Evolutionary conservation across 208 protist species (phyloP).

Genomic region (Paratrypanosoma confusum): DNA sequence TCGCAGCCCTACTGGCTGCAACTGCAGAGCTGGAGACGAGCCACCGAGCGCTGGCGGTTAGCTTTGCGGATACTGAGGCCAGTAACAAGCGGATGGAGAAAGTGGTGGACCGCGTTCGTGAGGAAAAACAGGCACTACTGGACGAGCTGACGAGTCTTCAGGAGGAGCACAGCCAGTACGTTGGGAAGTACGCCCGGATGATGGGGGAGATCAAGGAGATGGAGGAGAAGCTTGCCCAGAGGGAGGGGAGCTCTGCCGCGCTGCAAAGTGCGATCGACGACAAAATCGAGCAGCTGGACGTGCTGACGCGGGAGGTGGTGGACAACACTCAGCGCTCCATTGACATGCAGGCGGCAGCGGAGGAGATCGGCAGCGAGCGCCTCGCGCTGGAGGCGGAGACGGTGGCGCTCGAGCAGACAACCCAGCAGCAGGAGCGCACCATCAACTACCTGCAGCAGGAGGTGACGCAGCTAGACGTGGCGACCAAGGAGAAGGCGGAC

Average conservation of each 20-base stretch:
- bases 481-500: constrained; percentile 10
- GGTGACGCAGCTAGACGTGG: constrained; percentile 9
- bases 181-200: constrained; percentile 1
- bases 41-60: constrained; percentile 12
- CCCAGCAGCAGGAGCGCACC: constrained; percentile 20
- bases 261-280: constrained; percentile 13
- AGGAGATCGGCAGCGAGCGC: constrained; percentile 14
- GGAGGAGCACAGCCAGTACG: constrained; percentile 3
- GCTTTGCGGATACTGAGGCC: constrained; percentile 12
- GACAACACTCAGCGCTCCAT: constrained; percentile 2
- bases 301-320: constrained; percentile 7
- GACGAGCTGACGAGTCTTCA: constrained; percentile 7
- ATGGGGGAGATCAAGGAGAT: background rate
- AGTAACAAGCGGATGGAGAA: constrained; percentile 8
- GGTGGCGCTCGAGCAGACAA: constrained; percentile 15
- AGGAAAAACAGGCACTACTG: constrained; percentile 12
- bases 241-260: constrained; percentile 1
- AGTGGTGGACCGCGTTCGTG: constrained; percentile 11
- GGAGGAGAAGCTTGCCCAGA: constrained; percentile 9
- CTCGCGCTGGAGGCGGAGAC: constrained; percentile 18
- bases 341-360: constrained; percentile 10
- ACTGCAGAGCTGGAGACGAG: constrained; percentile 17
- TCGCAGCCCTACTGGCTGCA: constrained; percentile 4
- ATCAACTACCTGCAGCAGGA: constrained; percentile 19
- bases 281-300: constrained; percentile 13